Percentiles rank a stretch among this genome's conserved stretches.
Conservation (phyloP, 192 early-diverging fungal genomes). For the Endogone sp. region DNA sequence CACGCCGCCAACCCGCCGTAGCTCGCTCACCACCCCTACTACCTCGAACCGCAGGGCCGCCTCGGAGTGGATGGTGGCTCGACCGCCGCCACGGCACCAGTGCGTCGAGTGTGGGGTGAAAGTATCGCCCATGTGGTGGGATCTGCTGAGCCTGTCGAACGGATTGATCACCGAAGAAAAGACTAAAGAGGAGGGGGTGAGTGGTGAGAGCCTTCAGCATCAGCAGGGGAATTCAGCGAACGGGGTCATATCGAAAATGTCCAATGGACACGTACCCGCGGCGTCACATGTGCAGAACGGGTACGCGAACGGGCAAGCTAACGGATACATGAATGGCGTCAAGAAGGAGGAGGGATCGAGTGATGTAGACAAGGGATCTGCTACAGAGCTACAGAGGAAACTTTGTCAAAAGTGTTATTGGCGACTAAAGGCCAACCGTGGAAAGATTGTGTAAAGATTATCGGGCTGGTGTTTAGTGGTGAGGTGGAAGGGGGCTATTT, state of each 20-base stretch:
- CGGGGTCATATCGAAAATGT: too few species aligned
- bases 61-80: slow-evolving; percentile 2
- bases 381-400: neutral
- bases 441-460: too few species aligned
- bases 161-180: neutral
- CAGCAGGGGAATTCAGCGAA: neutral
- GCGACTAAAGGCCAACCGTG: too few species aligned
- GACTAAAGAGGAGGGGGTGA: neutral
- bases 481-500: too few species aligned
- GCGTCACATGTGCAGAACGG: neutral
- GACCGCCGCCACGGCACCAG: slow-evolving; percentile 5
- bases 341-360: neutral
- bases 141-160: slow-evolving; percentile 2
- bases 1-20: slow-evolving; percentile 2
- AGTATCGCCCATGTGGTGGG: slow-evolving; percentile 45
- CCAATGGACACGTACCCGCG: neutral
- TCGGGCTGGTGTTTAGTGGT: too few species aligned
- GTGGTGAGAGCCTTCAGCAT: neutral
- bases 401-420: slow-evolving; percentile 6
- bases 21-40: slow-evolving; percentile 13
- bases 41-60: slow-evolving; percentile 5
- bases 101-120: slow-evolving; percentile 22
- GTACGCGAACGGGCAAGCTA: neutral
- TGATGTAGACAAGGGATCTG: neutral
- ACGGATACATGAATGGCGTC: neutral